Evolutionary conservation across 2,329 filamentous ascomycete species (phyloP), one percentile per base, ranked within the genome.

Genomic region (Trichoderma gracile): DNA sequence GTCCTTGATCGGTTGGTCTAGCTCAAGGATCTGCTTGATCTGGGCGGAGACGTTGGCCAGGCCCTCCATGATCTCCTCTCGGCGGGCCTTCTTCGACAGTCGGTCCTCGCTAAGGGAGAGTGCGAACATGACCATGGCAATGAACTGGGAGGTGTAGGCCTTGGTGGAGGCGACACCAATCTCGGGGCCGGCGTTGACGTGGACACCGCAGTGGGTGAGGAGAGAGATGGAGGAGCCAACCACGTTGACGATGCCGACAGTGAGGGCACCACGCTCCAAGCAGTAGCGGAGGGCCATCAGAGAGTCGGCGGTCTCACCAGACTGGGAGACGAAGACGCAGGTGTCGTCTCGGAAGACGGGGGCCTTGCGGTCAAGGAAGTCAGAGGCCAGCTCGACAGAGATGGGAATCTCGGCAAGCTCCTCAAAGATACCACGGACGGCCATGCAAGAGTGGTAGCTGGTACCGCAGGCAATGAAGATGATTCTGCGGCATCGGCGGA

Each of bases 91-190:
- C 87, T 99, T 99, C 71, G 93, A 97, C 47, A 93, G 92, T 72
- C 95, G 92, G 79, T 99, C 95, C 81, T 99, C 95, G 74, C 92
- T 95, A 65, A 99, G 86, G 33, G 93, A 97, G 68, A 99, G 84
- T 7, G 95, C 95, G 74, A 99, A 98, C 95, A 99, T 99, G 81
- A 98, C 91, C 93, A 99, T 97, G 77, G 95, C 96, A 75, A 99
- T 92, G 79, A 98, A 99, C 78, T 99, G 95, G 53, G 95, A 98
- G 15, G 95, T 99, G 82, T 99, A 99, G 45, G 95, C 95, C 85
- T 99, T 99, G 79, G 95, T 99, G 53, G 94, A 98, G 66, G 95
- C 95, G 69, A 99, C 95, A 88, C 95, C 95, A 69, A 99, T 98
- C 79, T 99, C 95, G 61, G 95, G 95, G 64, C 95, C 95, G 71